These are phyloP conservation scores for Chlorella sp. DNA, from an alignment of 139 green algal genomes.

Conservation along the genomic window DNA sequence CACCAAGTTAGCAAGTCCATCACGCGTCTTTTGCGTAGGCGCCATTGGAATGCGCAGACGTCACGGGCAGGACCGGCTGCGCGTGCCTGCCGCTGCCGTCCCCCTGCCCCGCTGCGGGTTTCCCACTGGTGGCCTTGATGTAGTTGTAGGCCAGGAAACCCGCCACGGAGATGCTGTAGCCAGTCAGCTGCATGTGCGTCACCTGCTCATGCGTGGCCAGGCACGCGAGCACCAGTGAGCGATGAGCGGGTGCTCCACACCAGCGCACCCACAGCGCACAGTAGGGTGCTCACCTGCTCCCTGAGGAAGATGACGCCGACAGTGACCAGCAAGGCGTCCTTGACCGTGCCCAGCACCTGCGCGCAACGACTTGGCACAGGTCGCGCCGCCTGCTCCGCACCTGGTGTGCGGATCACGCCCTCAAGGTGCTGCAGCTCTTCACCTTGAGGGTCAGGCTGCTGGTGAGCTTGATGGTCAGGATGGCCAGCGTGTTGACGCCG, in stretches of 20 bases:
- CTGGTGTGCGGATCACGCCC: too few relatives aligned
- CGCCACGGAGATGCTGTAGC: neutral
- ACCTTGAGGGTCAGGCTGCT: constrained; percentile 50
- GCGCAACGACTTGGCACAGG: too few relatives aligned
- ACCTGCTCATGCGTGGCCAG: neutral
- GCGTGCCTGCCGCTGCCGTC: too few relatives aligned
- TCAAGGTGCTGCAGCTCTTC: too few relatives aligned
- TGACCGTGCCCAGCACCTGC: neutral
- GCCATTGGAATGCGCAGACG: too few relatives aligned
- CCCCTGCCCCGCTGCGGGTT: too few relatives aligned
- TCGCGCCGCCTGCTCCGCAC: too few relatives aligned
- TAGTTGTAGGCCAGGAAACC: neutral
- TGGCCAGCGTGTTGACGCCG: constrained; percentile 5
- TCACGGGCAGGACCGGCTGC: too few relatives aligned
- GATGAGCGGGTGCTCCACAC: too few relatives aligned
- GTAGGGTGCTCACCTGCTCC: neutral
- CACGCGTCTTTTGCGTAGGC: too few relatives aligned
- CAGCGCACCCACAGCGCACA: neutral
- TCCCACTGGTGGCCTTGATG: neutral
- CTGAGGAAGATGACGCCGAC: neutral
- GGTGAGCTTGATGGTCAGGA: constrained; percentile 46
- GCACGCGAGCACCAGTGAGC: neutral
- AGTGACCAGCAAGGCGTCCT: neutral
- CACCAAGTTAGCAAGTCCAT: too few relatives aligned
- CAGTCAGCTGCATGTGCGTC: neutral